These are phyloP conservation scores for Macrolepiota albuminosa DNA, from an alignment of 768 basidiomycete genomes.

Conservation along the genomic window DNA sequence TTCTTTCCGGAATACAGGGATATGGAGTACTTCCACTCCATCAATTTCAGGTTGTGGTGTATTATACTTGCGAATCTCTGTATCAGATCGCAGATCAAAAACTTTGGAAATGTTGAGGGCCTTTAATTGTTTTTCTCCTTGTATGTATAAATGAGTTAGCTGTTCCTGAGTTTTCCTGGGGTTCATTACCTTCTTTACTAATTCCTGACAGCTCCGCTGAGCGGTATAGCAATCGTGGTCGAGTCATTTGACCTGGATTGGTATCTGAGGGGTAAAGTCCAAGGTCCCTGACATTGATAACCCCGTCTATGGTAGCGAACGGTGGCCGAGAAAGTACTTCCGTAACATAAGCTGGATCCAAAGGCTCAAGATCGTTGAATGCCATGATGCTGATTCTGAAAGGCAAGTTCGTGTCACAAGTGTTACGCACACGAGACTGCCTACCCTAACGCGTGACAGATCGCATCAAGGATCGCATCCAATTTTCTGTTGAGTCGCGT, in stretches of 20 bases:
- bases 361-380: conserved; percentile 48
- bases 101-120: conserved; percentile 61
- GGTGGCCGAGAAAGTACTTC: conserved; percentile 64
- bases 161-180: neutral
- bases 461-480: conserved; percentile 12
- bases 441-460: conserved; percentile 26
- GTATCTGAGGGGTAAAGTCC: conserved; percentile 52
- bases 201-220: conserved; percentile 71
- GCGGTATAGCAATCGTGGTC: conserved; percentile 55
- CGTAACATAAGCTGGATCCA: conserved; percentile 63
- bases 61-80: conserved; percentile 72
- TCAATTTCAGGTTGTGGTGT: conserved; percentile 59
- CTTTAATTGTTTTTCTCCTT: conserved; percentile 55
- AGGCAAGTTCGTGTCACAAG: conserved; percentile 7
- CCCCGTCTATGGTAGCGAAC: conserved; percentile 67
- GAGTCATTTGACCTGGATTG: conserved; percentile 47
- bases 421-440: conserved; percentile 30
- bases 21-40: conserved; percentile 54
- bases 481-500: conserved; percentile 32
- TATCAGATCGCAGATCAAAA: conserved; percentile 78
- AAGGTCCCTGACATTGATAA: conserved; percentile 72
- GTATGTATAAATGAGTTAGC: neutral
- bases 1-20: conserved; percentile 64
- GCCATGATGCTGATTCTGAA: conserved; percentile 22
- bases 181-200: conserved; percentile 58